Conservation (phyloP, 257 asterid genomes). For the Solanum boliviense region DNA sequence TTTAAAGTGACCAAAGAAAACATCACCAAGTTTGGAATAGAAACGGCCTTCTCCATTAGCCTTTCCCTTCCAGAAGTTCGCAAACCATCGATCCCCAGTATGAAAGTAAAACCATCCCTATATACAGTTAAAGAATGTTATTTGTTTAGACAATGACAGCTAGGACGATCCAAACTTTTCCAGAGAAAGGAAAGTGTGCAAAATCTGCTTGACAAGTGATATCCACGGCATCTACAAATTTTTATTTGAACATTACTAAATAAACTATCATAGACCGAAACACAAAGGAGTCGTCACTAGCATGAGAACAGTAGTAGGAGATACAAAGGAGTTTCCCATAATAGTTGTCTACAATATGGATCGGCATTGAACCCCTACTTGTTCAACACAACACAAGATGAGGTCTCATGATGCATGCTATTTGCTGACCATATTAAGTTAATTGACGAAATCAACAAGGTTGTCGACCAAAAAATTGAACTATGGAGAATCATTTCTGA, state of each 20-base stretch:
- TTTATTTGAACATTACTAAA: background rate
- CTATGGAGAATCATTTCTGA: background rate
- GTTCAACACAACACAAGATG: background rate
- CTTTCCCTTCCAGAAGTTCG: constrained; percentile 90
- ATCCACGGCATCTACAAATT: background rate
- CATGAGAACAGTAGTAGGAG: background rate
- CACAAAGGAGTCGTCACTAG: background rate
- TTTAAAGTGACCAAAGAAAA: constrained; percentile 86
- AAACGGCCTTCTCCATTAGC: constrained; percentile 95
- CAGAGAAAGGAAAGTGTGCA: background rate
- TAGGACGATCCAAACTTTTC: background rate
- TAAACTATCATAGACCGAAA: background rate
- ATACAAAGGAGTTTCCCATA: background rate
- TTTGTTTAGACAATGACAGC: background rate
- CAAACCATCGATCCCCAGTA: constrained; percentile 94
- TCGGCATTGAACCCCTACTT: background rate
- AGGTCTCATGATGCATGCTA: background rate
- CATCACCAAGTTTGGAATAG: constrained; percentile 74
- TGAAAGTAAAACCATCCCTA: constrained; percentile 96
- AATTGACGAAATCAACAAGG: background rate
- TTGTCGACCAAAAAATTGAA: background rate
- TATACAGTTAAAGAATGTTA: background rate
- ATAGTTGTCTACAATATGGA: background rate
- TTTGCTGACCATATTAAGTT: background rate
- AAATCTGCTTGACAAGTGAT: background rate